Base-by-base conservation (phyloP, 192 early-diverging fungal species). In the Funneliformis mosseae region DNA sequence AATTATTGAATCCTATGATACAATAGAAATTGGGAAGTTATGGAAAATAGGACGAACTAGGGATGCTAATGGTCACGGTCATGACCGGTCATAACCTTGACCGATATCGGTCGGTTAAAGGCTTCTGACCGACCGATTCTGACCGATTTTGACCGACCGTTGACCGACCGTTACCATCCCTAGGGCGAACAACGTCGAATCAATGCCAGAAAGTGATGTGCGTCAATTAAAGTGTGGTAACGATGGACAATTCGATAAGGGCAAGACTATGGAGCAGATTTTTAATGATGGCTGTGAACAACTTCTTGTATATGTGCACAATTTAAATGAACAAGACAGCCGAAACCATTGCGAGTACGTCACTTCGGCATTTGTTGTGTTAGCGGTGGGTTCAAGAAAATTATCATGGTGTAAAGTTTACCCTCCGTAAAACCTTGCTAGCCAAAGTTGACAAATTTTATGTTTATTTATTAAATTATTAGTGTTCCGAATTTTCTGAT, bases 151-250 rank as follows among this genome's bases (percentile, higher is more conserved):
- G n/a, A n/a, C n/a, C n/a, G n/a, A n/a, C n/a, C n/a, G n/a, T n/a
- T n/a, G n/a, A n/a, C n/a, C n/a, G n/a, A n/a, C n/a, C n/a, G n/a
- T n/a, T n/a, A n/a, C n/a, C n/a, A n/a, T n/a, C n/a, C n/a, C n/a
- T 27, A 64, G 9, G 25, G 62, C 25, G 9, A 64, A 64, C 18
- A 64, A 64, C 14, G 62, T 64, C 18, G 62, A 64, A 64, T 9
- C 18, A 27, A 64, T 64, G 62, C 27, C 62, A 27, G 25, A 64
- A 64, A 27, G 25, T 7, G 62, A 64, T 21, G 8, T 64, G 2
- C 62, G 62, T 27, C 62, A 64, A 23, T 25, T 27, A 27, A 64
- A 64, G 25, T 64, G 62, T 64, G 62, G 62, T 64, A 64, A 23
- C 27, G 18, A 4, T 5, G 62, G 27, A 27, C 18, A 64, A 64